Percentiles rank a stretch among this genome's conserved stretches.
phyloP scores from a whole-genome alignment of 805 yeast species.

The Ogataea salicorniae region DNA sequence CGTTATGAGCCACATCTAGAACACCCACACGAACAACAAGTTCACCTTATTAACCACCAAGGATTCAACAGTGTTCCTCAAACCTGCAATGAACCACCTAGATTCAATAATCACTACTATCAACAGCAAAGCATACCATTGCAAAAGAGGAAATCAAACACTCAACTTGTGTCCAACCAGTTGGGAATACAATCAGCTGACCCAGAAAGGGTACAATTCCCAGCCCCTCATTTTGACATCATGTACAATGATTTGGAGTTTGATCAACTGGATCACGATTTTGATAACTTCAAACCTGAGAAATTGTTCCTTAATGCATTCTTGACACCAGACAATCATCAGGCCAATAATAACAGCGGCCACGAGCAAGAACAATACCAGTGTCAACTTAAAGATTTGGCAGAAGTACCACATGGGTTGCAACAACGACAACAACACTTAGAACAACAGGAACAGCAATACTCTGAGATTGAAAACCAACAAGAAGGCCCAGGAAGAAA shows the following conservation, averaged over 20 bases:
- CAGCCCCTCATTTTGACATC: neutral
- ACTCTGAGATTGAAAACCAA: no score
- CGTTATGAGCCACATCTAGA: neutral
- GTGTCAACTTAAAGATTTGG: no score
- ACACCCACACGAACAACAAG: neutral
- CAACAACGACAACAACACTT: no score
- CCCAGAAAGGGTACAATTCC: neutral
- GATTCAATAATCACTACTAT: neutral
- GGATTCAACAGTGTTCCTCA: neutral
- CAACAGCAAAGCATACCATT: neutral
- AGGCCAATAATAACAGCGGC: neutral
- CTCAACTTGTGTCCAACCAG: neutral
- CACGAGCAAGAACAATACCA: neutral
- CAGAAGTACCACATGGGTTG: no score
- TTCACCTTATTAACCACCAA: neutral
- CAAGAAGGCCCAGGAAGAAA: no score
- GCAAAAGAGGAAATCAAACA: neutral
- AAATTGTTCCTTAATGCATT: slow-evolving; percentile 6
- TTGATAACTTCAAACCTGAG: slow-evolving; percentile 9
- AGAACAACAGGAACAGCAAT: neutral
- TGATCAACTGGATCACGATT: neutral
- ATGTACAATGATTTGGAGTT: slow-evolving; percentile 5
- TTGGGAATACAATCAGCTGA: neutral
- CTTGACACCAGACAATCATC: neutral
- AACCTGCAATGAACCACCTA: neutral